Conservation (phyloP, 345 rosid genomes). For the Raphanus raphanistrum region DNA sequence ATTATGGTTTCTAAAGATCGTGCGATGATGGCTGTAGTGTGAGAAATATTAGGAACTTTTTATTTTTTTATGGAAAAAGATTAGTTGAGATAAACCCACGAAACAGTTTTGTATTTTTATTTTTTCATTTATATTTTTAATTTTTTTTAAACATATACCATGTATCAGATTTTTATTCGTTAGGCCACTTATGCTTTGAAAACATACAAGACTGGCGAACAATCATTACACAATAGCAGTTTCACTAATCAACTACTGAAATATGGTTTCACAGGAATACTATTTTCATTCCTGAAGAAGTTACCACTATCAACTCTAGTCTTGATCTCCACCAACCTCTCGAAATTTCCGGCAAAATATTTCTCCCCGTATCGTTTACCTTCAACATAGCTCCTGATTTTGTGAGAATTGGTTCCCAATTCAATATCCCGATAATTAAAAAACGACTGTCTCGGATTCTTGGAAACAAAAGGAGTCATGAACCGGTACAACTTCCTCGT, state of each 20-base stretch:
- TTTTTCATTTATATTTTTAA: too few species aligned
- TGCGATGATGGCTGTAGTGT: background rate
- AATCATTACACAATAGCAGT: conserved; percentile 4
- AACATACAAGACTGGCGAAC: background rate
- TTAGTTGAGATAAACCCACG: background rate
- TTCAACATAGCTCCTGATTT: conserved; percentile 38
- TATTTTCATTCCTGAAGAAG: conserved; percentile 57
- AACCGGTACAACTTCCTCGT: conserved; percentile 43
- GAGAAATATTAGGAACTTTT: background rate
- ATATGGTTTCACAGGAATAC: conserved; percentile 47
- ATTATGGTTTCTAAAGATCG: background rate
- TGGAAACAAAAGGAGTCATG: conserved; percentile 59
- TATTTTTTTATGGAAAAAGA: too few species aligned
- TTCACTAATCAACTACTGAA: background rate
- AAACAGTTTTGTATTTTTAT: background rate
- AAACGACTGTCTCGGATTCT: conserved; percentile 57
- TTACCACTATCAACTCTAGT: conserved; percentile 52
- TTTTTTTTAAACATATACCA: too few species aligned
- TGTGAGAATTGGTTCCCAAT: conserved; percentile 38
- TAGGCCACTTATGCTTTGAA: background rate
- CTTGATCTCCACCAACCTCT: conserved; percentile 56
- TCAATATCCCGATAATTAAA: conserved; percentile 57
- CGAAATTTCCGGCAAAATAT: conserved; percentile 52
- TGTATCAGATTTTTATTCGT: background rate
- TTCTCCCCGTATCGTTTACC: conserved; percentile 53